phyloP scores from a whole-genome alignment of 177 flowering plant species.

The Vitis hybrid region DNA sequence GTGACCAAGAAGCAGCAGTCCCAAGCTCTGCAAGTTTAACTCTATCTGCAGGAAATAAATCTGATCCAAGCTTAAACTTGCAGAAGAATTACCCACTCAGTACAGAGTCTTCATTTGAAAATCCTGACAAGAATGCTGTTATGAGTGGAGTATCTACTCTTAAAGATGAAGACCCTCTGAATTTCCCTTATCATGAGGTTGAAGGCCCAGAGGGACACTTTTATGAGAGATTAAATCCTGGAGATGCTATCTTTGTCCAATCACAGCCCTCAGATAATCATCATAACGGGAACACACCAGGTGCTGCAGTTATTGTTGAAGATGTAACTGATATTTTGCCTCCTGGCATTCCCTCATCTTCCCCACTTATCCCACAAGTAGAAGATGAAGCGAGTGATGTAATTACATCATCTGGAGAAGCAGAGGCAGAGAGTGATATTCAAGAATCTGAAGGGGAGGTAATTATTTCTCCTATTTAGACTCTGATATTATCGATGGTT shows the following conservation, averaged over 20 bases:
- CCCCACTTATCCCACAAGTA: slow-evolving; percentile 27
- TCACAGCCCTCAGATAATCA: slow-evolving; percentile 18
- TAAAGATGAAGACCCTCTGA: slow-evolving; percentile 2
- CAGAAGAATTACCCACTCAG: slow-evolving; percentile 2
- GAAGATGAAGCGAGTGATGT: slow-evolving; percentile 26
- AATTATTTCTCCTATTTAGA: slow-evolving; percentile 11
- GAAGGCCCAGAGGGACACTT: neutral
- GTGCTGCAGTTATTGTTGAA: slow-evolving; percentile 43
- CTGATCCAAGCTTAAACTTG: slow-evolving; percentile 7
- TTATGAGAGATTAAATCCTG: slow-evolving; percentile 4
- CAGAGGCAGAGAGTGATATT: slow-evolving; percentile 30
- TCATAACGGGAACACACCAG: slow-evolving; percentile 13
- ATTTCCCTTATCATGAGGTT: slow-evolving; percentile 1
- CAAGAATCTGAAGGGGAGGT: slow-evolving; percentile 45
- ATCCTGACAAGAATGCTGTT: slow-evolving; percentile 6
- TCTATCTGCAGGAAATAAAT: neutral
- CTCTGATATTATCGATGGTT: neutral
- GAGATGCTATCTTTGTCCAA: slow-evolving; percentile 14
- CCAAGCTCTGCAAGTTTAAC: slow-evolving; percentile 21
- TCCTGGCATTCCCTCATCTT: slow-evolving; percentile 27
- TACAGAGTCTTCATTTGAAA: slow-evolving; percentile 8
- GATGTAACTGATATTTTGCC: slow-evolving; percentile 46
- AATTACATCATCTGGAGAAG: slow-evolving; percentile 22
- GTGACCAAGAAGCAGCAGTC: slow-evolving; percentile 8
- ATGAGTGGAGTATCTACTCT: slow-evolving; percentile 2